phyloP scores from a whole-genome alignment of 345 rosid species.

The Melastoma malabathricum region DNA sequence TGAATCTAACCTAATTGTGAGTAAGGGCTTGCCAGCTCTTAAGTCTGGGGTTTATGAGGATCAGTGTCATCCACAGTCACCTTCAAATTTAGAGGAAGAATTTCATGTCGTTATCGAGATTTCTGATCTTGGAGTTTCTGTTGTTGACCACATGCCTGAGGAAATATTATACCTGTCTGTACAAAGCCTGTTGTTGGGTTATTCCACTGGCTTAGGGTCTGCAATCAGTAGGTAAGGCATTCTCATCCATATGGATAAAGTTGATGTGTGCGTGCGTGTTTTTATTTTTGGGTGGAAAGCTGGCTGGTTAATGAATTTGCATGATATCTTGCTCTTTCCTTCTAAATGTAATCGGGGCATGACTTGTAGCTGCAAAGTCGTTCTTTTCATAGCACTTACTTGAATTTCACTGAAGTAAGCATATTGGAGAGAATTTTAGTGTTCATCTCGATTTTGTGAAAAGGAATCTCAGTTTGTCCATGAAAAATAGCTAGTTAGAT shows the following conservation, averaged over 20 bases:
- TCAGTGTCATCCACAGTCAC: conserved; percentile 32
- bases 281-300: too few species aligned
- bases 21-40: conserved; percentile 22
- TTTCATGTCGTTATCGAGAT: conserved; percentile 83
- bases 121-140: conserved; percentile 84
- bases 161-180: conserved; percentile 81
- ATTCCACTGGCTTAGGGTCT: conserved; percentile 89
- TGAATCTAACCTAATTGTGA: conserved; percentile 36
- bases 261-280: too few species aligned
- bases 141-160: conserved; percentile 92
- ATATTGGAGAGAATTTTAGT: too few species aligned
- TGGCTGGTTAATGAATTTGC: too few species aligned
- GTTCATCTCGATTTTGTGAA: too few species aligned
- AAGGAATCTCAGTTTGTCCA: too few species aligned
- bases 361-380: too few species aligned
- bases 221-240: conserved; percentile 63
- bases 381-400: too few species aligned
- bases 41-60: conserved; percentile 29
- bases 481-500: too few species aligned
- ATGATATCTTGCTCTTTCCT: too few species aligned
- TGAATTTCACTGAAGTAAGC: too few species aligned
- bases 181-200: conserved; percentile 65
- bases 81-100: conserved; percentile 39
- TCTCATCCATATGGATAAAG: not conserved
- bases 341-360: too few species aligned